Conservation (phyloP, 2,329 filamentous ascomycete species). For the Geosmithia morbida region DNA sequence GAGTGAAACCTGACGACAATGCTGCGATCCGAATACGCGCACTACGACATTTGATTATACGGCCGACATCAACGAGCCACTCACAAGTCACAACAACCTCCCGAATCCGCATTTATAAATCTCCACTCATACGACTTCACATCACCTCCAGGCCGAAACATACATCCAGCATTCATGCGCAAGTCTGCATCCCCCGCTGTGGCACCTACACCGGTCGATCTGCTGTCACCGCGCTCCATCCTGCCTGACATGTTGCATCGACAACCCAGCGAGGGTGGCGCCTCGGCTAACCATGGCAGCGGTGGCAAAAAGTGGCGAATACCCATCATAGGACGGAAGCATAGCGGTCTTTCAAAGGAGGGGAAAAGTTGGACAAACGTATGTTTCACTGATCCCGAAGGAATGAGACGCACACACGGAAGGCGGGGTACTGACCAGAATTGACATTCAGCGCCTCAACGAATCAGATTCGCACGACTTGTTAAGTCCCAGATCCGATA, state of each 20-base stretch:
- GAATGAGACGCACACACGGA: background rate
- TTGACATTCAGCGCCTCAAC: background rate
- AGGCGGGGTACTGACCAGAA: background rate
- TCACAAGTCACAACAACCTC: no score
- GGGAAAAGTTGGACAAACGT: slow-evolving; percentile 1
- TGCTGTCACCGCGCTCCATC: background rate
- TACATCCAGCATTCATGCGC: background rate
- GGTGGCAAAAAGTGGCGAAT: slow-evolving; percentile 2
- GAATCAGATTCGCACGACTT: slow-evolving; percentile 14
- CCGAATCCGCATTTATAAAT: no score
- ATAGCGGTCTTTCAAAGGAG: background rate
- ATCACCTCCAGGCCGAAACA: background rate
- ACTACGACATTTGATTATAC: background rate
- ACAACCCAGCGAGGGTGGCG: slow-evolving; percentile 2
- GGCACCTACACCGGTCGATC: background rate
- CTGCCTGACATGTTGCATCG: slow-evolving; percentile 2
- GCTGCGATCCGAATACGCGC: background rate
- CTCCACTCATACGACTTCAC: no score
- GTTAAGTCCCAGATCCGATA: slow-evolving; percentile 10
- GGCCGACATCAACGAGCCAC: background rate
- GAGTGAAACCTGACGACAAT: background rate
- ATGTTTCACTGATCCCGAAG: background rate
- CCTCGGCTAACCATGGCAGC: background rate
- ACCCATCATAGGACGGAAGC: slow-evolving; percentile 1
- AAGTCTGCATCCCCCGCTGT: background rate